These are phyloP conservation scores for Quercus variabilis DNA, from an alignment of 306 rosid species.

Conservation along the genomic window DNA sequence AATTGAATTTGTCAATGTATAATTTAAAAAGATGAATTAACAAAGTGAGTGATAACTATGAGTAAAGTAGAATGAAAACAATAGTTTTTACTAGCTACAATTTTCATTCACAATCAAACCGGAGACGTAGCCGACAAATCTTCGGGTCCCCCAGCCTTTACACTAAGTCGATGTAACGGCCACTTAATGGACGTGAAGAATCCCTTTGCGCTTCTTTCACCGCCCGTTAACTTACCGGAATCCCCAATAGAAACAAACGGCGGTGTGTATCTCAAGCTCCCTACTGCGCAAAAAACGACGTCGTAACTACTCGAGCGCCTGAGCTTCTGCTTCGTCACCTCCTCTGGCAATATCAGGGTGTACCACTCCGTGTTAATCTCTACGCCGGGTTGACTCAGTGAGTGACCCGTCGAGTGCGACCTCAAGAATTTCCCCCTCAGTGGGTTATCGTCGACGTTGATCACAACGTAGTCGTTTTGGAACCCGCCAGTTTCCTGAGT, in stretches of 20 bases:
- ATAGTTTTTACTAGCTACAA: no score
- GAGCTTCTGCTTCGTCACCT: slow-evolving; percentile 47
- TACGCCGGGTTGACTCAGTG: slow-evolving; percentile 27
- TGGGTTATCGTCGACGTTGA: slow-evolving; percentile 3
- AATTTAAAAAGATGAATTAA: no score
- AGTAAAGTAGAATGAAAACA: no score
- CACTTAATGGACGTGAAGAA: neutral
- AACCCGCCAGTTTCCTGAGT: neutral
- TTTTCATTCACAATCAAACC: neutral
- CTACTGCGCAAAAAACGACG: slow-evolving; percentile 16
- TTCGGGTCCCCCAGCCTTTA: neutral
- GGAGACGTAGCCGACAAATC: neutral
- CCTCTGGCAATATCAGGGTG: slow-evolving; percentile 52
- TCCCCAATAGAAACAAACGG: slow-evolving; percentile 3
- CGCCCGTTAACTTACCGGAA: neutral
- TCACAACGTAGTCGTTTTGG: neutral
- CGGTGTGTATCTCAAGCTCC: slow-evolving; percentile 20
- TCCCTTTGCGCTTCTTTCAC: neutral
- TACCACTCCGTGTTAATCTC: slow-evolving; percentile 40
- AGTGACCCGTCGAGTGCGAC: slow-evolving; percentile 82
- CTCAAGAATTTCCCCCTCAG: slow-evolving; percentile 14
- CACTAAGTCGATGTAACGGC: slow-evolving; percentile 10
- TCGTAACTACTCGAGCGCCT: slow-evolving; percentile 47
- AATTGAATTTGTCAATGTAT: no score
- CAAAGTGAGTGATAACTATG: no score